phyloP scores from a whole-genome alignment of 2,329 filamentous ascomycete species.

The Stagonosporopsis cucurbitacearum region DNA sequence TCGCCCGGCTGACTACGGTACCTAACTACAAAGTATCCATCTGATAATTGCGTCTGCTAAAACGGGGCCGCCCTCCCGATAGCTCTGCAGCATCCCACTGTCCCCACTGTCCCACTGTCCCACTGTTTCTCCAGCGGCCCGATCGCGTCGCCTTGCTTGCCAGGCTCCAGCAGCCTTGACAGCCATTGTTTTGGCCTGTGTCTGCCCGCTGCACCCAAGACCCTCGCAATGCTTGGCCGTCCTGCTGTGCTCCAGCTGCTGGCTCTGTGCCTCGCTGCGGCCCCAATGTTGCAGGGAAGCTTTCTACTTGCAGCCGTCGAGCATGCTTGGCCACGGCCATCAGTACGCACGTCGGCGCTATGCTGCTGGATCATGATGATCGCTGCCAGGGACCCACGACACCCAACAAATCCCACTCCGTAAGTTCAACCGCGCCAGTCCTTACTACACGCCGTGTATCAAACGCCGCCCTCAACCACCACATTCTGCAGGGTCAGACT shows the following conservation, averaged over 20 bases:
- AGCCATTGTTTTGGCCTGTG: constrained; percentile 25
- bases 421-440: constrained; percentile 16
- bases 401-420: constrained; percentile 25
- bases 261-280: constrained; percentile 23
- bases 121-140: constrained; percentile 10
- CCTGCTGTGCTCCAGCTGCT: constrained; percentile 17
- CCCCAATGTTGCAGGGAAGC: constrained; percentile 18
- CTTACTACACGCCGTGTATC: constrained; percentile 23
- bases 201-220: constrained; percentile 24
- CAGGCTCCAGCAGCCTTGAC: constrained; percentile 2
- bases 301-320: constrained; percentile 16
- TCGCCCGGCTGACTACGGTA: too few species aligned
- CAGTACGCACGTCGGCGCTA: constrained; percentile 9
- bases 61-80: constrained; percentile 10
- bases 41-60: constrained; percentile 13
- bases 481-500: constrained; percentile 27
- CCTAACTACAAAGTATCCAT: constrained; percentile 5
- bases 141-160: constrained; percentile 11
- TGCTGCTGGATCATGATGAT: constrained; percentile 20
- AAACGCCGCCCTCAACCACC: constrained; percentile 30
- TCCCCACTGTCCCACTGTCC: constrained; percentile 8
- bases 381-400: constrained; percentile 4
- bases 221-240: constrained; percentile 35
- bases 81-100: constrained; percentile 11
- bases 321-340: constrained; percentile 9